phyloP scores from a whole-genome alignment of 1,284 basidiomycete species.

The Ceratobasidium sp. region DNA sequence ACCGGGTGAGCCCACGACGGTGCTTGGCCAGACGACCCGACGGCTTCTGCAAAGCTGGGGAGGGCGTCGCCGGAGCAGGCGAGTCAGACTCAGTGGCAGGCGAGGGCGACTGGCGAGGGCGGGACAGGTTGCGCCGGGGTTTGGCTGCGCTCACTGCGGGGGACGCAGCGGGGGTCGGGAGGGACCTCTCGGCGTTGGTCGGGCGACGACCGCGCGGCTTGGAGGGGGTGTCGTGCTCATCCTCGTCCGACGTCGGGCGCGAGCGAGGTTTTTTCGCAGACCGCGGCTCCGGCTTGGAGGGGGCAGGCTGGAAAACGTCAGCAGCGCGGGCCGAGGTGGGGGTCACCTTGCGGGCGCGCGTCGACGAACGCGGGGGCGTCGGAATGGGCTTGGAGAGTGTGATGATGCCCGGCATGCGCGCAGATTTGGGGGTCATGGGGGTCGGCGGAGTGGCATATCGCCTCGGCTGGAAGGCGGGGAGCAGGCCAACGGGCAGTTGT shows the following conservation, averaged over 20 bases:
- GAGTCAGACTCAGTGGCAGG: slow-evolving; percentile 25
- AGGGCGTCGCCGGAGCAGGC: neutral
- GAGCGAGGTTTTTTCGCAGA: slow-evolving; percentile 20
- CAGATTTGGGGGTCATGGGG: slow-evolving; percentile 13
- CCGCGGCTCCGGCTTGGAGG: slow-evolving; percentile 25
- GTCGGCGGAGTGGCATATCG: neutral
- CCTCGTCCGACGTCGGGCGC: slow-evolving; percentile 19
- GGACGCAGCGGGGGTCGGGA: slow-evolving; percentile 11
- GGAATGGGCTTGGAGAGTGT: slow-evolving; percentile 38
- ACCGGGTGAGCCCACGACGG: slow-evolving; percentile 25
- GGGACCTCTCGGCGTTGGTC: neutral
- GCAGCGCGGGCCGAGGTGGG: slow-evolving; percentile 13
- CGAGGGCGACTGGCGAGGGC: slow-evolving; percentile 27
- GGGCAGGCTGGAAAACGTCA: slow-evolving; percentile 23
- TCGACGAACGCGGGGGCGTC: slow-evolving; percentile 1
- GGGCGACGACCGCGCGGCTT: slow-evolving; percentile 32
- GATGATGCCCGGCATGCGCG: slow-evolving; percentile 43
- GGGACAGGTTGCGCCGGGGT: slow-evolving; percentile 27
- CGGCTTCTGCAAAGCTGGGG: slow-evolving; percentile 4
- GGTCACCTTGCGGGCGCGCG: slow-evolving; percentile 5
- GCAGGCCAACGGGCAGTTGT: slow-evolving; percentile 25
- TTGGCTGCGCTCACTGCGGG: slow-evolving; percentile 11
- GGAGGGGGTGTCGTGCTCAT: slow-evolving; percentile 22
- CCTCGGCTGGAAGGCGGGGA: slow-evolving; percentile 16
- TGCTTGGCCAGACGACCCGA: slow-evolving; percentile 35